Percentiles rank a stretch among this genome's conserved stretches.
phyloP scores from a whole-genome alignment of 2,329 filamentous ascomycete species.

The Clonostachys solani region DNA sequence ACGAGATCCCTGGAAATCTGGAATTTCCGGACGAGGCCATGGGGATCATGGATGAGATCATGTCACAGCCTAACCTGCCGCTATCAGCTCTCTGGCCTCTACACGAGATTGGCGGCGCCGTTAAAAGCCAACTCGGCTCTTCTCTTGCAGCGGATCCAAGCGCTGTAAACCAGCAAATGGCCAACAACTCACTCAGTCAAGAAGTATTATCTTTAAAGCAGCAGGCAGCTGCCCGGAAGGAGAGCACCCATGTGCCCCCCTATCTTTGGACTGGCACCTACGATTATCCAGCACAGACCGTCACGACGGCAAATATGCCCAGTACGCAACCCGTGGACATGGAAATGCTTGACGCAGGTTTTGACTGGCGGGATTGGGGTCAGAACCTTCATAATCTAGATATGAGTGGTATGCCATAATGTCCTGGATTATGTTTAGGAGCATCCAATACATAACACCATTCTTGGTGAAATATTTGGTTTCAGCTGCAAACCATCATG shows the following conservation, averaged over 20 bases:
- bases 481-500: neutral
- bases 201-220: slow-evolving; percentile 10
- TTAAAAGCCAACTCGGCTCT: slow-evolving; percentile 1
- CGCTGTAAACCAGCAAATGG: neutral
- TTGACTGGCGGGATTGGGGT: slow-evolving; percentile 46
- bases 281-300: slow-evolving; percentile 13
- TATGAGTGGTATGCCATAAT: slow-evolving; percentile 1
- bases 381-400: slow-evolving; percentile 16
- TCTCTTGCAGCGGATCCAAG: neutral
- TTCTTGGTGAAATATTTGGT: neutral
- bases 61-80: slow-evolving; percentile 27
- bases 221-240: slow-evolving; percentile 9
- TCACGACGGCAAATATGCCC: neutral
- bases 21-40: slow-evolving; percentile 20
- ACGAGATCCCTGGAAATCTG: slow-evolving; percentile 6
- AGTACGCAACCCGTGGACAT: slow-evolving; percentile 9
- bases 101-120: neutral
- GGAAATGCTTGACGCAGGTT: slow-evolving; percentile 35
- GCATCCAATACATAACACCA: neutral
- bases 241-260: slow-evolving; percentile 28
- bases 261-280: slow-evolving; percentile 35
- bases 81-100: slow-evolving; percentile 27
- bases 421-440: too few species aligned
- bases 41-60: slow-evolving; percentile 28
- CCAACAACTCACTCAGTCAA: slow-evolving; percentile 9